Evolutionary conservation across 83 land plant genomes (phyloP).

Genomic region (Isoetes engelmannii): DNA sequence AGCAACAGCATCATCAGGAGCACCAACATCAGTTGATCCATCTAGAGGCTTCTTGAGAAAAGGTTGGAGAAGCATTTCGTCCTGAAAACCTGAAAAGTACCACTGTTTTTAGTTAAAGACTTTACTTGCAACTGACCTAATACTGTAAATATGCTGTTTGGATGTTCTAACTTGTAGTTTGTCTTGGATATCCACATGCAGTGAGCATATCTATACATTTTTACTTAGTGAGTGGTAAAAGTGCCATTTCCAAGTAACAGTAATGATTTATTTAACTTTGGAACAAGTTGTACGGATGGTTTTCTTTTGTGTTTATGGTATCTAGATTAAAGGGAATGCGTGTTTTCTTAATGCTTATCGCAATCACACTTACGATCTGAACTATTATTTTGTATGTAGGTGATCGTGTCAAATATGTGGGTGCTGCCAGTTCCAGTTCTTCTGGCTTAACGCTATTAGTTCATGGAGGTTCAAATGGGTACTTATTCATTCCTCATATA

Average conservation of each 20-base stretch:
- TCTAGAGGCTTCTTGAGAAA: slow-evolving; percentile 23
- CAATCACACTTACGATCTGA: background rate
- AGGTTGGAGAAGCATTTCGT: slow-evolving; percentile 16
- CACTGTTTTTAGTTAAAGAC: background rate
- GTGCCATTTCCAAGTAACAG: no score
- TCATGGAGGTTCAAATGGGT: slow-evolving; percentile 2
- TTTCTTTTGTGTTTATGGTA: no score
- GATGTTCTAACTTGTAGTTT: background rate
- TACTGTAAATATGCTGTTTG: background rate
- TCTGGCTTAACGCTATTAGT: slow-evolving; percentile 6
- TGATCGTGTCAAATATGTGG: slow-evolving; percentile 34
- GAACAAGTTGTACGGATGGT: no score
- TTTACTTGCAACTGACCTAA: background rate
- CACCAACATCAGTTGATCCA: slow-evolving; percentile 19
- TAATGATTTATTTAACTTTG: no score
- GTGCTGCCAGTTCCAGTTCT: slow-evolving; percentile 15
- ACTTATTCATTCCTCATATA: background rate
- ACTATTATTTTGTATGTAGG: slow-evolving; percentile 10
- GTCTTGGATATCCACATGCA: no score
- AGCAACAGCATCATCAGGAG: slow-evolving; percentile 10
- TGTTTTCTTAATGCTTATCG: background rate
- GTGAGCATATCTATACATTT: no score
- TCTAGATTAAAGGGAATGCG: background rate
- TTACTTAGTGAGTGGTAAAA: no score
- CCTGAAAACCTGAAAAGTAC: background rate